Conservation (phyloP, 192 early-diverging fungal species). For the Coemansia furcata region DNA sequence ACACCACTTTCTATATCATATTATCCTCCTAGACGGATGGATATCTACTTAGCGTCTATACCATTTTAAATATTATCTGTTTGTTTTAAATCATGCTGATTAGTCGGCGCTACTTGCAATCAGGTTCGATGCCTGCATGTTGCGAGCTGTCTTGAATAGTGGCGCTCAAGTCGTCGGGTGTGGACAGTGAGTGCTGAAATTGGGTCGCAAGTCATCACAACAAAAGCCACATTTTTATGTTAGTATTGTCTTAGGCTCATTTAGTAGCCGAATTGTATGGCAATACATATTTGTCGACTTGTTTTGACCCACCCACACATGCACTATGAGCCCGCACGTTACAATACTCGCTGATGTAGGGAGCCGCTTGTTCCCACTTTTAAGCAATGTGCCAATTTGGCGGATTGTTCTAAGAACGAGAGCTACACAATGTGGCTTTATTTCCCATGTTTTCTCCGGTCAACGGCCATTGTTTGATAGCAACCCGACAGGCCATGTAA, state of each 20-base stretch:
- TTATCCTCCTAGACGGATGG: neutral
- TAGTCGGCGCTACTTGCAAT: neutral
- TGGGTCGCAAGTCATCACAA: neutral
- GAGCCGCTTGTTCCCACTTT: neutral
- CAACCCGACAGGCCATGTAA: neutral
- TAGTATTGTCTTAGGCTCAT: neutral
- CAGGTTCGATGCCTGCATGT: neutral
- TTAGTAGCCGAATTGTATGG: constrained; percentile 1
- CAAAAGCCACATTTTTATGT: neutral
- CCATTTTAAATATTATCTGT: neutral
- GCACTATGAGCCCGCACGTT: neutral
- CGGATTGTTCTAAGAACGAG: neutral
- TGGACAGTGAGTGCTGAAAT: neutral
- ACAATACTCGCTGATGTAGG: neutral
- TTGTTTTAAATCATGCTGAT: neutral
- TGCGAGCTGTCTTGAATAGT: neutral
- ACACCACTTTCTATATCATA: neutral
- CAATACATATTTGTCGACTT: neutral
- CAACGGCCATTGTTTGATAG: neutral
- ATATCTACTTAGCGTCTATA: neutral
- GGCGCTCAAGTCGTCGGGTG: neutral
- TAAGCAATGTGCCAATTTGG: neutral
- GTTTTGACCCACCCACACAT: neutral
- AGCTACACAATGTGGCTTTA: neutral
- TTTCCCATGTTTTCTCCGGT: neutral